These are phyloP conservation scores for Ottelia alismoides DNA, from an alignment of 106 monocot species.

Conservation along the genomic window DNA sequence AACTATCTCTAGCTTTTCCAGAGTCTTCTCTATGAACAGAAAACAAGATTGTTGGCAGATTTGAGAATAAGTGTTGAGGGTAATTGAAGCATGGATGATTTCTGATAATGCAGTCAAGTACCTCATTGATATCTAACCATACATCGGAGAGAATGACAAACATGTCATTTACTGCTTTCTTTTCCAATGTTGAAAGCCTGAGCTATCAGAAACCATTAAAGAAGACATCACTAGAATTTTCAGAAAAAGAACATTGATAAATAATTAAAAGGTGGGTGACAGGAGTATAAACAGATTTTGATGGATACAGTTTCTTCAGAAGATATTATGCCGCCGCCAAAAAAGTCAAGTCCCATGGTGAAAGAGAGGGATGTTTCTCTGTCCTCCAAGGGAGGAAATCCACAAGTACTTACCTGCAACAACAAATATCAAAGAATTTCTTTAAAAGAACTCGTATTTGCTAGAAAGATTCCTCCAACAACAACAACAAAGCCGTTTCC, in stretches of 20 bases:
- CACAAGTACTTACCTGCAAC: constrained; percentile 84
- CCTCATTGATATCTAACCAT: constrained; percentile 92
- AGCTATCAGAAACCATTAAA: constrained; percentile 29
- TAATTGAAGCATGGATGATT: constrained; percentile 1
- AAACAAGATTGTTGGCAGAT: neutral
- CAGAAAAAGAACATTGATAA: neutral
- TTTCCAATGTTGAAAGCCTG: constrained; percentile 57
- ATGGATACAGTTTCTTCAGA: constrained; percentile 77
- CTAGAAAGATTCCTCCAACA: too few relatives aligned
- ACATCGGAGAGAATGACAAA: constrained; percentile 98
- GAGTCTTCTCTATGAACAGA: constrained; percentile 58
- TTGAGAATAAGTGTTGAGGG: neutral
- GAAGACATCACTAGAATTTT: constrained; percentile 2
- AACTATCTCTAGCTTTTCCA: constrained; percentile 70
- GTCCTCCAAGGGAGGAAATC: constrained; percentile 94
- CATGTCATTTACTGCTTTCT: constrained; percentile 96
- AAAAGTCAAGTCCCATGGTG: constrained; percentile 88
- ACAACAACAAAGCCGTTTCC: neutral
- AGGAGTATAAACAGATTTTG: neutral
- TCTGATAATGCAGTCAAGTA: constrained; percentile 24
- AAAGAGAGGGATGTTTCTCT: constrained; percentile 68
- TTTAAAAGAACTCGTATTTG: too few relatives aligned
- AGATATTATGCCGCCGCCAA: constrained; percentile 67
- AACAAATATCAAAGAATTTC: too few relatives aligned
- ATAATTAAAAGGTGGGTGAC: neutral